Evolutionary conservation across 371 early-diverging fungal species (phyloP).

Genomic region (Dentiscutata heterogama): DNA sequence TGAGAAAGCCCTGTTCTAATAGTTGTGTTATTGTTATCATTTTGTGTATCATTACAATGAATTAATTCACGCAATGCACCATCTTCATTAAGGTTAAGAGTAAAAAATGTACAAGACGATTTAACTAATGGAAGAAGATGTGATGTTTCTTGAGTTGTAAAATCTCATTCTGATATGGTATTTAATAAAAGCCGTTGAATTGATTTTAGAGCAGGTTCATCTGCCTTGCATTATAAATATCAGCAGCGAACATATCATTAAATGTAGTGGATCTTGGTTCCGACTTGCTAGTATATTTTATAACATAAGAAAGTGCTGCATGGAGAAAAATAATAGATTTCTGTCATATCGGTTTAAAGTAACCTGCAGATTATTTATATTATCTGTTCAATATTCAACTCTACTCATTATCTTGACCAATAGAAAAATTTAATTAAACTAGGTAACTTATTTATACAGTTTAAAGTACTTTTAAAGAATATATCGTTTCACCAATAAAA

Average conservation of each 20-base stretch:
- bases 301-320: background rate
- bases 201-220: background rate
- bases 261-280: background rate
- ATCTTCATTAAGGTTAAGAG: background rate
- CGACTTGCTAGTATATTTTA: background rate
- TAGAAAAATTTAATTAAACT: too few species aligned
- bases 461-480: too few species aligned
- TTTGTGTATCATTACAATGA: background rate
- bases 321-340: background rate
- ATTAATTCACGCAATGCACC: too few species aligned
- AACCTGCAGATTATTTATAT: too few species aligned
- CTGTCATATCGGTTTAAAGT: too few species aligned
- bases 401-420: too few species aligned
- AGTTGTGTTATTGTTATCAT: too few species aligned
- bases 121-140: background rate
- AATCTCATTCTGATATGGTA: background rate
- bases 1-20: background rate
- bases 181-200: background rate
- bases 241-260: background rate
- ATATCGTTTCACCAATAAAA: too few species aligned
- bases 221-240: background rate
- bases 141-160: background rate
- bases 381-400: too few species aligned
- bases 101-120: too few species aligned
- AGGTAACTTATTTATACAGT: too few species aligned